Base-by-base conservation (phyloP, 2,329 filamentous ascomycete genomes). In the Stemphylium vesicarium region DNA sequence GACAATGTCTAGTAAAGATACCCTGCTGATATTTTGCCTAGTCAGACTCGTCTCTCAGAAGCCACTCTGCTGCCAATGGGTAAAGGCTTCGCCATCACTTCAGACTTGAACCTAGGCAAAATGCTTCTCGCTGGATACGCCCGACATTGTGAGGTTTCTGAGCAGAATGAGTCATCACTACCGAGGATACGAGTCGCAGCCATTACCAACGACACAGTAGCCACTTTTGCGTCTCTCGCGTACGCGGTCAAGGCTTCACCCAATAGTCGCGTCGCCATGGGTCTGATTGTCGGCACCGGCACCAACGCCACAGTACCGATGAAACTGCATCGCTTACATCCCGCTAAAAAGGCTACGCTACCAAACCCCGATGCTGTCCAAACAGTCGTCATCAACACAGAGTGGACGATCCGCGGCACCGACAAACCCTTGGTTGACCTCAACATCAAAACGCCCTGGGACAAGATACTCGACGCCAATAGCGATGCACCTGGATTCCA, bases 201-300 rank as follows among this genome's bases (percentile, higher is more conserved):
- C 44, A 93, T 95, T 59, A 86, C 90, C 33, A 95, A 94, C 66
- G 91, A 95, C 66, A 85, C 91, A 0, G 90, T 94, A 33, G 88
- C 91, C 5, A 94, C 90, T 0, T 81, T 94, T 20, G 85, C 91
- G 32, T 92, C 90, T 0, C 86, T 92, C 61, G 86, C 91, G 29
- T 92, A 92, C 73, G 83, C 86, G 51, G 87, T 87, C 48, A 85
- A 86, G 61, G 84, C 84, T 15, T 77, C 82, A 12, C 77, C 79
- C 0, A 82, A 84, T 53, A 88, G 85, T 57, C 85, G 87, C 57
- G 88, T 90, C 2, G 84, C 83, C 24, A 93, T 94, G 88, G 89
- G 89, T 4, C 81, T 94, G 16, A 93, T 95, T 58, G 88, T 92
- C 32, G 91, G 90, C 10, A 94, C 90, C 0, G 91, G 91, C 4